Percentiles rank a stretch among this genome's conserved stretches.
Evolutionary conservation across 169 alveolate species (phyloP).

Genomic region (Toxoplasma gondii): DNA sequence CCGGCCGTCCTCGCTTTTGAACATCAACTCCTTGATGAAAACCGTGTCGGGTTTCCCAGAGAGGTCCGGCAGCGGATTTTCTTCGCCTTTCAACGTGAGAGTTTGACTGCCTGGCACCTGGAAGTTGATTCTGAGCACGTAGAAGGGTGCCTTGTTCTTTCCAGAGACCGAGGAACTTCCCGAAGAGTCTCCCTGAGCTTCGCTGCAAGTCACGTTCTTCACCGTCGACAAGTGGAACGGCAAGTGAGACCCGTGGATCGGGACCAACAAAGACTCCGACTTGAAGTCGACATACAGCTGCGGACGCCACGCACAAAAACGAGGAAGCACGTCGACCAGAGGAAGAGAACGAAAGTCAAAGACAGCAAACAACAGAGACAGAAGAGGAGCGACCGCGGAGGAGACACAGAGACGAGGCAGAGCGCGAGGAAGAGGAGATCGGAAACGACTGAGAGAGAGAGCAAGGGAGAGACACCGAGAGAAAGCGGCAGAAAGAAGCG

Average conservation of each 20-base stretch:
- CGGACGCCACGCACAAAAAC: not conserved
- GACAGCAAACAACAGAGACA: not conserved
- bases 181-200: slow-evolving; percentile 27
- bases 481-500: too few species aligned
- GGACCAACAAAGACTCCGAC: slow-evolving; percentile 64
- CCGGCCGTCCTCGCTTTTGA: slow-evolving; percentile 88
- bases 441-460: too few species aligned
- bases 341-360: not conserved
- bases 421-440: too few species aligned
- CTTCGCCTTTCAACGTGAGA: slow-evolving; percentile 59
- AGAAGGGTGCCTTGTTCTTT: not conserved
- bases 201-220: slow-evolving; percentile 65
- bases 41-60: slow-evolving; percentile 61
- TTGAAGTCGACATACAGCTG: slow-evolving; percentile 68
- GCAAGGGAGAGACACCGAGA: too few species aligned
- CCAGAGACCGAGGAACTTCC: slow-evolving; percentile 9
- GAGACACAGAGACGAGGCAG: too few species aligned
- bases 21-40: slow-evolving; percentile 93
- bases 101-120: slow-evolving; percentile 67
- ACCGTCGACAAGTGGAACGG: slow-evolving; percentile 71
- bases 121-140: slow-evolving; percentile 60
- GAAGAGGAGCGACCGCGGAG: not conserved
- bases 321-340: not conserved
- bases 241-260: slow-evolving; percentile 45
- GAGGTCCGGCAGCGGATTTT: slow-evolving; percentile 66